phyloP scores from a whole-genome alignment of 306 rosid species.

The Glycine soja region DNA sequence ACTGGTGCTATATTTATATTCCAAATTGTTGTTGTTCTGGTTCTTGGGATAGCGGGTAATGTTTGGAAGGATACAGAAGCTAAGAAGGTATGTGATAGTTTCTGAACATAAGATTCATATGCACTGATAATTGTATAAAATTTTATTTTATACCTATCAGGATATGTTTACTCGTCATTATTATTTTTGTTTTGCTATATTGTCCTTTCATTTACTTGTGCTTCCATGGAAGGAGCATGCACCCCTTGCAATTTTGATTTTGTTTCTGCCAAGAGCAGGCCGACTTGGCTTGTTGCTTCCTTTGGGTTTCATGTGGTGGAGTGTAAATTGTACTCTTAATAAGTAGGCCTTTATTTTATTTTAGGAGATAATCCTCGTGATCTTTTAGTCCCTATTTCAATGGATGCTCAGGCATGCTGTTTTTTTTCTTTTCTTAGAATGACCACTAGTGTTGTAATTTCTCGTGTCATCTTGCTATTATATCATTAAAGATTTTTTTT shows the following conservation, averaged over 20 bases:
- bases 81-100: constrained; percentile 67
- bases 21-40: constrained; percentile 96
- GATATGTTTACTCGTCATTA: constrained; percentile 27
- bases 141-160: constrained; percentile 20
- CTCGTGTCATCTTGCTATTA: constrained; percentile 32
- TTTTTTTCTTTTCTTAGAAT: neutral
- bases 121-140: constrained; percentile 17
- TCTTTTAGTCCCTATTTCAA: constrained; percentile 23
- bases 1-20: constrained; percentile 97
- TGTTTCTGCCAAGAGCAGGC: constrained; percentile 29
- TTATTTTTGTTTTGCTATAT: constrained; percentile 14
- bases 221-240: constrained; percentile 26
- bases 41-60: constrained; percentile 95
- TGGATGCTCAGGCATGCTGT: neutral
- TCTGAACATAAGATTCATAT: constrained; percentile 39
- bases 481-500: constrained; percentile 1
- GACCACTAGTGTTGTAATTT: constrained; percentile 10
- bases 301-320: constrained; percentile 35
- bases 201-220: constrained; percentile 32
- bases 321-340: neutral
- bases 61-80: constrained; percentile 99
- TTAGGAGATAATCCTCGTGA: constrained; percentile 13
- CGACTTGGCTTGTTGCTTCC: constrained; percentile 29
- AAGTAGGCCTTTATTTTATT: constrained; percentile 26
- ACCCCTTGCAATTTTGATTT: constrained; percentile 19